Conservation (phyloP, 2,329 filamentous ascomycete species). For the Phyllosticta citriasiana region DNA sequence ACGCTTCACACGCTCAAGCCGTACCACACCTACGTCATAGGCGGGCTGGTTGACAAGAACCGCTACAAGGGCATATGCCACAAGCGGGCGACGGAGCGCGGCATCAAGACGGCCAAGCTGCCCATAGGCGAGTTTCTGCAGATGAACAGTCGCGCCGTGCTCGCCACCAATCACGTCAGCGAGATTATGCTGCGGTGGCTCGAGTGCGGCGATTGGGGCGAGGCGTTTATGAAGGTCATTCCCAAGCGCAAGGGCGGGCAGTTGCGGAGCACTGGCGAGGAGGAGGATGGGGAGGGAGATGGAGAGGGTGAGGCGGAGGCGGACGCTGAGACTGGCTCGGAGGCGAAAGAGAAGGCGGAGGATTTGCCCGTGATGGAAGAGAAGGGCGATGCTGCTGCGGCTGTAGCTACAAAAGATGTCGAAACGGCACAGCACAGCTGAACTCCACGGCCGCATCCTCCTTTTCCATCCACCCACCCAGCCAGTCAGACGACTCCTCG, state of each 20-base stretch:
- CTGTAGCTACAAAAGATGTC: no score
- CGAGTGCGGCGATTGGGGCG: constrained; percentile 81
- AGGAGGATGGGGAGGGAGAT: constrained; percentile 13
- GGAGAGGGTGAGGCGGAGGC: constrained; percentile 10
- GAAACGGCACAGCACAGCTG: no score
- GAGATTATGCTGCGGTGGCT: constrained; percentile 96
- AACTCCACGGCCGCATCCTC: no score
- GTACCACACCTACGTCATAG: constrained; percentile 84
- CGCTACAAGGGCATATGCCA: constrained; percentile 92
- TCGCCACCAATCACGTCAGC: constrained; percentile 91
- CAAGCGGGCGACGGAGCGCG: constrained; percentile 61
- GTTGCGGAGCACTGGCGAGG: constrained; percentile 38
- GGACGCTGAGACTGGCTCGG: neutral
- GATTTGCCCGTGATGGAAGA: neutral
- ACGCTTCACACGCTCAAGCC: constrained; percentile 75
- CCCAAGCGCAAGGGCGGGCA: constrained; percentile 80
- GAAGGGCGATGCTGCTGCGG: no score
- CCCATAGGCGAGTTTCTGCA: constrained; percentile 94
- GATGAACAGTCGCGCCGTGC: constrained; percentile 75
- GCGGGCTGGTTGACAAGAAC: constrained; percentile 92
- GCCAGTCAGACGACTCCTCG: no score
- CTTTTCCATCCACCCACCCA: no score
- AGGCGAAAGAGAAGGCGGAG: neutral
- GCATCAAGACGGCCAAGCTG: constrained; percentile 78
- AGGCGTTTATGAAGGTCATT: constrained; percentile 79